Evolutionary conservation across 257 asterid genomes (phyloP).

Genomic region (Solanum medicagineum): DNA sequence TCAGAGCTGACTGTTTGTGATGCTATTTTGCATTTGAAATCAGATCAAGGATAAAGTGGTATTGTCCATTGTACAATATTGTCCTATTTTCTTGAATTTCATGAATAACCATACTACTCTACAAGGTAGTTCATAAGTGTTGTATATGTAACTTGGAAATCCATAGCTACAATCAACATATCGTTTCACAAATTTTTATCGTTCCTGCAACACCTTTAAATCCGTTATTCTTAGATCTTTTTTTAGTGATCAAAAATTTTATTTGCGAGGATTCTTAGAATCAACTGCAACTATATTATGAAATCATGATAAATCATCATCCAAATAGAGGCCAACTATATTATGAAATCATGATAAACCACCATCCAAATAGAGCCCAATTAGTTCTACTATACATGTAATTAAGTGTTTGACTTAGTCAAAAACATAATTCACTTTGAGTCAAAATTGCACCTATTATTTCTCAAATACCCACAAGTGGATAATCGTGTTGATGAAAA

Average conservation of each 20-base stretch:
- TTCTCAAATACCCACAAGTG: neutral
- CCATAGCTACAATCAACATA: neutral
- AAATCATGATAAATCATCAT: too few relatives aligned
- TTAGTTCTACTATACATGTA: neutral
- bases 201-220: neutral
- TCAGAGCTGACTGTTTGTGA: slow-evolving; percentile 17
- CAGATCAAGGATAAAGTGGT: neutral
- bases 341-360: too few relatives aligned
- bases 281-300: neutral
- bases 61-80: neutral
- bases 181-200: neutral
- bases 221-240: neutral
- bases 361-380: too few relatives aligned
- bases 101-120: neutral
- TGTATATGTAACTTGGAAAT: neutral
- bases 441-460: neutral
- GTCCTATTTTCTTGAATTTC: neutral
- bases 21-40: slow-evolving; percentile 11
- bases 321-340: too few relatives aligned
- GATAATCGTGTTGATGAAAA: neutral
- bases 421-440: neutral
- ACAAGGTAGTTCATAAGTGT: neutral
- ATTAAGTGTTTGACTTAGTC: neutral
- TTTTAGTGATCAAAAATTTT: neutral
- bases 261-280: neutral